Evolutionary conservation across 2,329 filamentous ascomycete genomes (phyloP).

Genomic region (Aspergillaceae sp.): DNA sequence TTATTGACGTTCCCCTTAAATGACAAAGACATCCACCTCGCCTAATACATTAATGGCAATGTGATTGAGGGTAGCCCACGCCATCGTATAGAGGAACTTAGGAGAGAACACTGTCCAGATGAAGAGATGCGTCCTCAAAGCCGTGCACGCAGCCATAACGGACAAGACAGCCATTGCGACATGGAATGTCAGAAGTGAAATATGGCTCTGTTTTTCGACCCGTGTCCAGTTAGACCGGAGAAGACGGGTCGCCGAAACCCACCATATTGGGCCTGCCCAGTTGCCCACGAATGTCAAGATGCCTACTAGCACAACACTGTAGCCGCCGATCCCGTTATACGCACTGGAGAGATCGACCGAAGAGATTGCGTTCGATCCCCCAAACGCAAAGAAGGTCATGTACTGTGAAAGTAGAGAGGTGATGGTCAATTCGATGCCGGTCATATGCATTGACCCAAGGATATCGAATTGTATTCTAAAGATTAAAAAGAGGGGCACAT

Average conservation of each 20-base stretch:
- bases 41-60: conserved; percentile 60
- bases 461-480: conserved; percentile 56
- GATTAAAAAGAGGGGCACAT: conserved; percentile 75
- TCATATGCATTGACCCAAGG: conserved; percentile 36
- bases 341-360: conserved; percentile 90
- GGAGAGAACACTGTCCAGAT: conserved; percentile 99
- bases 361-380: conserved; percentile 88
- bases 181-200: conserved; percentile 62
- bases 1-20: not conserved
- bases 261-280: conserved; percentile 87
- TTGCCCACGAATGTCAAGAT: conserved; percentile 78
- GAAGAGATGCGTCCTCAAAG: conserved; percentile 79
- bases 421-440: conserved; percentile 53
- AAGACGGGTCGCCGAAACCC: conserved; percentile 54
- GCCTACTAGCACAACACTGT: conserved; percentile 73
- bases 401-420: conserved; percentile 71
- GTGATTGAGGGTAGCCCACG: conserved; percentile 80
- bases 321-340: conserved; percentile 82
- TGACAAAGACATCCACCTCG: conserved; percentile 21
- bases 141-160: conserved; percentile 83
- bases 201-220: conserved; percentile 39
- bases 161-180: conserved; percentile 55
- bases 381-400: conserved; percentile 78
- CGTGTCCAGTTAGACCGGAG: conserved; percentile 13
- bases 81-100: conserved; percentile 87